Evolutionary conservation across 2,329 filamentous ascomycete species (phyloP).

Genomic region (Ceratocystis colombiana): DNA sequence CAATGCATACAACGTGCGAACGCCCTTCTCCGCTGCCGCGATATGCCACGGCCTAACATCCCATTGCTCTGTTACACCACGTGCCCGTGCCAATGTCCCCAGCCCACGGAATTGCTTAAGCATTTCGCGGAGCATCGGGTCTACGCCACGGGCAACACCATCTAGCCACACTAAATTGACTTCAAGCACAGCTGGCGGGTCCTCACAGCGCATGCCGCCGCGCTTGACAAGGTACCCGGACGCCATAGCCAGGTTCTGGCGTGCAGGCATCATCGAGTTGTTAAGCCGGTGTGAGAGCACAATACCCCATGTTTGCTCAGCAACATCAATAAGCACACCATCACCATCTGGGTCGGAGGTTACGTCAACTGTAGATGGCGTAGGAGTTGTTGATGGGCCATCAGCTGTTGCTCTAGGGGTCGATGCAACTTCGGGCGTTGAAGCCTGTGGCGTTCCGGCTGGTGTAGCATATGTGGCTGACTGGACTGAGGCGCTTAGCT

Average conservation of each 20-base stretch:
- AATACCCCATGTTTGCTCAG: conserved; percentile 67
- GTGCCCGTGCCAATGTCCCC: conserved; percentile 56
- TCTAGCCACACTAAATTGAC: conserved; percentile 54
- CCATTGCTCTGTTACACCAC: conserved; percentile 50
- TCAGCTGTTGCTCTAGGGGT: conserved; percentile 52
- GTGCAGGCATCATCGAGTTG: conserved; percentile 46
- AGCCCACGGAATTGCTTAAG: conserved; percentile 58
- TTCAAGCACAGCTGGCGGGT: conserved; percentile 52
- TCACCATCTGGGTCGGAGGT: conserved; percentile 47
- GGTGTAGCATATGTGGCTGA: conserved; percentile 48
- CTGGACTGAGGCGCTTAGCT: conserved; percentile 34
- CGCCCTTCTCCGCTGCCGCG: conserved; percentile 58
- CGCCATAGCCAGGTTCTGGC: conserved; percentile 48
- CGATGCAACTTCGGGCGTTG: conserved; percentile 50
- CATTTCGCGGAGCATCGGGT: conserved; percentile 59
- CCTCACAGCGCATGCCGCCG: conserved; percentile 45
- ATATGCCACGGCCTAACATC: conserved; percentile 71
- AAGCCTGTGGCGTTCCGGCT: conserved; percentile 55
- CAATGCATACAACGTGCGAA: conserved; percentile 53
- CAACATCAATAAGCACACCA: conserved; percentile 58
- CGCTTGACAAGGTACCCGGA: conserved; percentile 59
- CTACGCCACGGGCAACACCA: conserved; percentile 45
- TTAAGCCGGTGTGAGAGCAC: conserved; percentile 57
- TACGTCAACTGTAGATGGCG: conserved; percentile 31
- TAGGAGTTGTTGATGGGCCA: conserved; percentile 36